Percentiles rank a stretch among this genome's conserved stretches.
These are phyloP conservation scores for Hemileccinum impolitum DNA, from an alignment of 768 basidiomycete genomes.

Conservation along the genomic window DNA sequence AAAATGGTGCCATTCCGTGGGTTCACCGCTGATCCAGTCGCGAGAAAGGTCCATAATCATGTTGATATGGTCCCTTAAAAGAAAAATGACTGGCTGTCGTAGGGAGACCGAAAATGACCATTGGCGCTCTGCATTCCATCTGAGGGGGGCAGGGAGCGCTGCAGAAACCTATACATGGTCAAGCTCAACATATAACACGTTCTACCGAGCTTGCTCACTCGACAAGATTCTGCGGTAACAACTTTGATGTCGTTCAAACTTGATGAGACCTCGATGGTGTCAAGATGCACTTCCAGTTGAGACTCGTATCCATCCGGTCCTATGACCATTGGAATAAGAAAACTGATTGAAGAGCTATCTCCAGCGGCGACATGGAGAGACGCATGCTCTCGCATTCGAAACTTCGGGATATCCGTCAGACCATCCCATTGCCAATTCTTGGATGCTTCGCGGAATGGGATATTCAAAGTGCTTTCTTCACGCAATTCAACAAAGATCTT, in stretches of 20 bases:
- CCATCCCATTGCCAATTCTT: slow-evolving; percentile 99
- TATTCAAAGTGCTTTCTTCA: slow-evolving; percentile 68
- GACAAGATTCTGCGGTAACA: slow-evolving; percentile 71
- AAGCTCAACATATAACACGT: slow-evolving; percentile 14
- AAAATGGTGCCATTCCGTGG: slow-evolving; percentile 77
- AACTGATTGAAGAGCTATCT: slow-evolving; percentile 81
- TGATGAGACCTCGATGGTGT: slow-evolving; percentile 71
- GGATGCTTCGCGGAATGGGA: slow-evolving; percentile 91
- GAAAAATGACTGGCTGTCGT: slow-evolving; percentile 66
- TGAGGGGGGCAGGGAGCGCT: slow-evolving; percentile 74
- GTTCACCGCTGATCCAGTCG: slow-evolving; percentile 87
- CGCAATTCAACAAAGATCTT: slow-evolving; percentile 79
- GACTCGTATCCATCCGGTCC: slow-evolving; percentile 74
- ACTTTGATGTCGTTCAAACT: slow-evolving; percentile 87
- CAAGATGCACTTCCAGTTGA: slow-evolving; percentile 76
- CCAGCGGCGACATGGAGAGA: slow-evolving; percentile 73
- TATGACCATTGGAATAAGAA: slow-evolving; percentile 79
- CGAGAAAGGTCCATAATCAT: slow-evolving; percentile 91
- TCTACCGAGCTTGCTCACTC: slow-evolving; percentile 40
- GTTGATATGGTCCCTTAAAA: slow-evolving; percentile 91
- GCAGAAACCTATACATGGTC: slow-evolving; percentile 51
- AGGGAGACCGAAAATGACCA: slow-evolving; percentile 79
- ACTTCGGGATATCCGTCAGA: slow-evolving; percentile 42
- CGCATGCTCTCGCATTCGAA: slow-evolving; percentile 59
- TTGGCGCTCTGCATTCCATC: slow-evolving; percentile 75